Conservation (phyloP, 176 grass and related monocot species). For the Phragmites australis region DNA sequence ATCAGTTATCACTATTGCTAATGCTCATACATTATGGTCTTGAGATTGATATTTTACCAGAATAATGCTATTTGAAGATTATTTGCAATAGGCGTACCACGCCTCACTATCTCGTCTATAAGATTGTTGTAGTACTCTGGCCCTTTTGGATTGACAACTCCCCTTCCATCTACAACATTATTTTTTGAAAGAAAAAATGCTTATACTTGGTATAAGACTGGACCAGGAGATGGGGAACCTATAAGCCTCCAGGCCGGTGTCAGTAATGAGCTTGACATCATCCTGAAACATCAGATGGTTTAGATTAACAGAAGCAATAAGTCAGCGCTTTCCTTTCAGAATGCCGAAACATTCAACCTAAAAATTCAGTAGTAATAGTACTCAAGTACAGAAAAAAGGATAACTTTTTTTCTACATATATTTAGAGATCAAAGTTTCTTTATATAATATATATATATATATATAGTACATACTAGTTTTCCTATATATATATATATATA, state of each 20-base stretch:
- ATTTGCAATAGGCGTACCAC: constrained; percentile 32
- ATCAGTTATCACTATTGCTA: background rate
- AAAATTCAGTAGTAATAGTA: background rate
- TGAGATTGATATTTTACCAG: background rate
- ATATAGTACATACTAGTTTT: no score
- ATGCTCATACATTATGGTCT: background rate
- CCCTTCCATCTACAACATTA: constrained; percentile 50
- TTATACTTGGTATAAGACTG: constrained; percentile 62
- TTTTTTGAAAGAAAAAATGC: background rate
- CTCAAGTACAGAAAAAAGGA: background rate
- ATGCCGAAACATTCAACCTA: background rate
- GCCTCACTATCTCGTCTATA: constrained; percentile 52
- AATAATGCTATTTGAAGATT: background rate
- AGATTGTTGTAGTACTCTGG: constrained; percentile 59
- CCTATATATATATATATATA: background rate
- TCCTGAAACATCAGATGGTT: constrained; percentile 48
- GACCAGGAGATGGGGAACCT: constrained; percentile 76
- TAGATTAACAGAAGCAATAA: background rate
- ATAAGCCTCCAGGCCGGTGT: constrained; percentile 59
- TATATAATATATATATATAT: background rate
- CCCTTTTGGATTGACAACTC: constrained; percentile 63
- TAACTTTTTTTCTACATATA: background rate
- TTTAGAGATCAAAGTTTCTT: no score
- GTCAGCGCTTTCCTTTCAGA: background rate
- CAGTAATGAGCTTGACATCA: constrained; percentile 60